These are phyloP conservation scores for Ampelocalamus luodianensis DNA, from an alignment of 176 grass and related monocot genomes.

Conservation along the genomic window DNA sequence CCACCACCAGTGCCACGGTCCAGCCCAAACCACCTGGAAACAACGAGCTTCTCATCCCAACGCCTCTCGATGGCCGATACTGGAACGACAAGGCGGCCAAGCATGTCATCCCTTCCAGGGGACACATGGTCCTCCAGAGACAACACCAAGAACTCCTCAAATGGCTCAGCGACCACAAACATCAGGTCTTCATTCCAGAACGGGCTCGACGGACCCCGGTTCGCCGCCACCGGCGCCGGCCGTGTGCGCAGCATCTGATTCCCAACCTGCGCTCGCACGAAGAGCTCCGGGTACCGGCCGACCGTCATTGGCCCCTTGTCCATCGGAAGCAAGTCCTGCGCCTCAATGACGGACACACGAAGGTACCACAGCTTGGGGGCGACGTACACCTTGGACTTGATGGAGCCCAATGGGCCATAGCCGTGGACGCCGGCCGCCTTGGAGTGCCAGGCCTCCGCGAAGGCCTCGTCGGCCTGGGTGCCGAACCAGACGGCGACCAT, in stretches of 20 bases:
- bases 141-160: constrained; percentile 73
- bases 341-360: constrained; percentile 73
- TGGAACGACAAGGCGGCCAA: constrained; percentile 69
- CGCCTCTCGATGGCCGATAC: constrained; percentile 68
- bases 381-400: constrained; percentile 91
- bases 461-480: constrained; percentile 92
- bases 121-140: constrained; percentile 74
- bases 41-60: constrained; percentile 79
- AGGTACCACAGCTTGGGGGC: constrained; percentile 96
- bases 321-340: constrained; percentile 64
- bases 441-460: constrained; percentile 92
- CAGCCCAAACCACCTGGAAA: constrained; percentile 72
- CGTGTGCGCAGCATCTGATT: constrained; percentile 72
- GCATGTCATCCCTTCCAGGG: constrained; percentile 67
- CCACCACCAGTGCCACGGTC: constrained; percentile 35
- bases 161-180: constrained; percentile 90
- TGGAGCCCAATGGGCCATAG: constrained; percentile 70
- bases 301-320: constrained; percentile 52
- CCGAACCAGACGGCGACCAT: constrained; percentile 88
- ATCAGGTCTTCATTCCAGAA: constrained; percentile 90
- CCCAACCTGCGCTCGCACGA: constrained; percentile 75
- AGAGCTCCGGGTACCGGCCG: constrained; percentile 69
- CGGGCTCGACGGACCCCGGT: constrained; percentile 62
- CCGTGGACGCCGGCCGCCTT: constrained; percentile 79
- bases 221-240: constrained; percentile 39